Percentiles rank a stretch among this genome's conserved stretches.
phyloP scores from a whole-genome alignment of 306 rosid species.

The Pueraria montana region DNA sequence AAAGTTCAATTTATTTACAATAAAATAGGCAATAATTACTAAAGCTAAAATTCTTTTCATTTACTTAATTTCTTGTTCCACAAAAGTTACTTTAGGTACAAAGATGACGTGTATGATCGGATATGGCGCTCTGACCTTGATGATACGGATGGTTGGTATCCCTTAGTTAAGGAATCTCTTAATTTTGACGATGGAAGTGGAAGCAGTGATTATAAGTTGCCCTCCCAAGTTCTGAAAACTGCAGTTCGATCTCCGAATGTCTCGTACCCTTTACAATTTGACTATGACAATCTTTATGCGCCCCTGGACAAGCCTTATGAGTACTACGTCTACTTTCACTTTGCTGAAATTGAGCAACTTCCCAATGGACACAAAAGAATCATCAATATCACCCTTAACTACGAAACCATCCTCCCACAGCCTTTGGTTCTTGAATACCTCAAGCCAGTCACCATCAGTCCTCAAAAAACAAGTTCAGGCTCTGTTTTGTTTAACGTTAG shows the following conservation, averaged over 20 bases:
- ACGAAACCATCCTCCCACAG: not conserved
- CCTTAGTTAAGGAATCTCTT: not conserved
- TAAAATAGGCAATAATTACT: too few species aligned
- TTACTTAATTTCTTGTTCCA: not conserved
- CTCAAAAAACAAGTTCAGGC: not conserved
- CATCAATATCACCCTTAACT: conserved; percentile 46
- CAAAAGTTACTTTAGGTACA: not conserved
- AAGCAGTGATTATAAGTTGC: conserved; percentile 33
- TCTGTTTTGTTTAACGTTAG: not conserved
- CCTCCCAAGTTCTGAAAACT: conserved; percentile 25
- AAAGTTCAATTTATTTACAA: too few species aligned
- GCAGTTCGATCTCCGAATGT: conserved; percentile 11
- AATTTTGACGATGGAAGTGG: not conserved
- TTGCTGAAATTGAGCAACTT: conserved; percentile 52
- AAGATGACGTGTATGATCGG: conserved; percentile 29
- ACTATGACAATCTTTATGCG: too few species aligned
- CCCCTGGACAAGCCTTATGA: not conserved
- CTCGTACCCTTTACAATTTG: not conserved
- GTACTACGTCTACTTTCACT: conserved; percentile 52
- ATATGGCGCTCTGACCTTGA: not conserved
- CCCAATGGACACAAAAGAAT: conserved; percentile 45
- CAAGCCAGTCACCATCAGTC: conserved; percentile 9
- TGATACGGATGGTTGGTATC: not conserved
- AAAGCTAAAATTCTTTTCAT: too few species aligned
- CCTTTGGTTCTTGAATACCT: conserved; percentile 51